Conservation (phyloP, 1,284 basidiomycete genomes). For the Cryptococcus floricola region DNA sequence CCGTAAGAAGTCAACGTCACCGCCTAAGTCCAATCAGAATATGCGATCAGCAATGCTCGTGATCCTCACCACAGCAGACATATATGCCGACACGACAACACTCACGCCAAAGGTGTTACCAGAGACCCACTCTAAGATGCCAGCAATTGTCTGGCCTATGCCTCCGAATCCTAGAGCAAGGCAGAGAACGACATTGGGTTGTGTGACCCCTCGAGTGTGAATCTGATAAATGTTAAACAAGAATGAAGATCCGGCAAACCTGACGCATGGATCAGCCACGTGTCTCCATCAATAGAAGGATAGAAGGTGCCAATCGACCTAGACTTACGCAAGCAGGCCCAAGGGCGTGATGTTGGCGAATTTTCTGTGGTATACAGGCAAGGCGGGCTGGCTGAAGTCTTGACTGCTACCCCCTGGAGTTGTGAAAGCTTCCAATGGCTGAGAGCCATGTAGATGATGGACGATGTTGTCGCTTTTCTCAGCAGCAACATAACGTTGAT, state of each 20-base stretch:
- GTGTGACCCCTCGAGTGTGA: background rate
- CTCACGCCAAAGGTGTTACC: background rate
- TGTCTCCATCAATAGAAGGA: too few relatives aligned
- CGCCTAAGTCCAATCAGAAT: conserved; percentile 15
- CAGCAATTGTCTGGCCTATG: background rate
- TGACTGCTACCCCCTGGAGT: conserved; percentile 51
- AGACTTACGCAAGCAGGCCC: background rate
- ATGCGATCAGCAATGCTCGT: conserved; percentile 14
- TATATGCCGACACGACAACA: background rate
- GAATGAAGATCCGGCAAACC: background rate
- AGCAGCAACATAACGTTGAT: too few relatives aligned
- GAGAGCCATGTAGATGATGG: too few relatives aligned
- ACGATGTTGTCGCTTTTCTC: too few relatives aligned
- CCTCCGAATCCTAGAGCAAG: background rate
- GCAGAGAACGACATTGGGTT: background rate
- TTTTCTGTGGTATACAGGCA: too few relatives aligned
- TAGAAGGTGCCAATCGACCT: background rate
- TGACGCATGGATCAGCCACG: background rate
- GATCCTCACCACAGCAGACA: too few relatives aligned
- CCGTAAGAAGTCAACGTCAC: conserved; percentile 78
- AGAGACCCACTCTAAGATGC: background rate
- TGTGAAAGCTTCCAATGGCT: conserved; percentile 34
- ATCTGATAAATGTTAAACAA: background rate
- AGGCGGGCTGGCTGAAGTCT: conserved; percentile 39
- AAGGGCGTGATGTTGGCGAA: background rate